phyloP scores from a whole-genome alignment of 176 grass and related monocot species.

The Oryza rufipogon region DNA sequence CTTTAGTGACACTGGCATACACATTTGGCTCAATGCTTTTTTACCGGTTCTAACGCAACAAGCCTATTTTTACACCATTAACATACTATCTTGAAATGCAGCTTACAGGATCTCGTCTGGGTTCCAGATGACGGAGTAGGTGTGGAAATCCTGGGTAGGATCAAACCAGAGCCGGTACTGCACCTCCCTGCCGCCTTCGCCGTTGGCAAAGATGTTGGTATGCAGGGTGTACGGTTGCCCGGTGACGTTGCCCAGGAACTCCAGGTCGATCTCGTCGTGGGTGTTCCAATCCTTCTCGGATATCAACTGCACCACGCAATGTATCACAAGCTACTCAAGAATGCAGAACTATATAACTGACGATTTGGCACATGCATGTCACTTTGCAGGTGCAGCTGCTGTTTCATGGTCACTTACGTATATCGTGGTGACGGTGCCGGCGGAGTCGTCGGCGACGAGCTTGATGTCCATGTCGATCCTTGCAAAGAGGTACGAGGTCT shows the following conservation, averaged over 20 bases:
- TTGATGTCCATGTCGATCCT: slow-evolving; percentile 67
- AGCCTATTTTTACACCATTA: background rate
- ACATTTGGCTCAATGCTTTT: background rate
- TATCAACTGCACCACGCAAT: slow-evolving; percentile 38
- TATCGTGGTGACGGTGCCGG: slow-evolving; percentile 74
- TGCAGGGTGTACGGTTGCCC: slow-evolving; percentile 69
- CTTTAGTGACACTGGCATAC: background rate
- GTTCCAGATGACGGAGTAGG: slow-evolving; percentile 84
- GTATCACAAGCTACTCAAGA: background rate
- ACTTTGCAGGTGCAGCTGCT: background rate
- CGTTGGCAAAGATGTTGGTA: slow-evolving; percentile 68
- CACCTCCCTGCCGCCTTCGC: slow-evolving; percentile 64
- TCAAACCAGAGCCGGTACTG: slow-evolving; percentile 78
- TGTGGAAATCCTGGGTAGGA: slow-evolving; percentile 65
- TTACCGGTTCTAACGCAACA: no score
- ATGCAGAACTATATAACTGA: background rate
- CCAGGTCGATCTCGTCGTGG: slow-evolving; percentile 75
- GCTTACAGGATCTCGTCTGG: slow-evolving; percentile 71
- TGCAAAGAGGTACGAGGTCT: slow-evolving; percentile 58
- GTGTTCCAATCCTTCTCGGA: slow-evolving; percentile 45
- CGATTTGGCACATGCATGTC: background rate
- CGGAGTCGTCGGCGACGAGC: slow-evolving; percentile 67
- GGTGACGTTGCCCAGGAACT: slow-evolving; percentile 75
- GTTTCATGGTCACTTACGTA: slow-evolving; percentile 50
- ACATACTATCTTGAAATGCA: background rate